Percentiles rank a stretch among this genome's conserved stretches.
Conservation (phyloP, 352 stramenopile species). For the Sclerospora graminicola region DNA sequence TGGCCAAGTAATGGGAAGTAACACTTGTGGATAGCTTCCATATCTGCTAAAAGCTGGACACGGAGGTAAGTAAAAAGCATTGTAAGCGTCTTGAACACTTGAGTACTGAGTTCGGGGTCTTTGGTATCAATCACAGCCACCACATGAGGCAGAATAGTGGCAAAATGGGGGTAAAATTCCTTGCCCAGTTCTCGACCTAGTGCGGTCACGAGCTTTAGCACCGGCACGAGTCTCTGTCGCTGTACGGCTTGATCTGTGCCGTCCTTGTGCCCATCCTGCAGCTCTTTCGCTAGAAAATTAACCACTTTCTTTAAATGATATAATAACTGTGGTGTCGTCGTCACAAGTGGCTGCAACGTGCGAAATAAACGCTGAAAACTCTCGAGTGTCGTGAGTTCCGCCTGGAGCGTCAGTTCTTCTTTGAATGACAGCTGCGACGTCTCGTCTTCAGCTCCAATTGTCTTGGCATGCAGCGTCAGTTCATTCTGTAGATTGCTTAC, state of each 20-base stretch:
- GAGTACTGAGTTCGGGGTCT: slow-evolving; percentile 82
- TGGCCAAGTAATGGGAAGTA: slow-evolving; percentile 86
- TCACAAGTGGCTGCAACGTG: slow-evolving; percentile 57
- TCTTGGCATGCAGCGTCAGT: slow-evolving; percentile 78
- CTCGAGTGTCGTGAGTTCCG: slow-evolving; percentile 76
- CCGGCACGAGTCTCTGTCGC: slow-evolving; percentile 51
- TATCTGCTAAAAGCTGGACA: slow-evolving; percentile 75
- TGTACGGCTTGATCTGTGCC: slow-evolving; percentile 40
- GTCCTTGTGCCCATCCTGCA: slow-evolving; percentile 27
- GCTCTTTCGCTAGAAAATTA: slow-evolving; percentile 42
- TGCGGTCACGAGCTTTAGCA: slow-evolving; percentile 77
- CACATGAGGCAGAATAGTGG: slow-evolving; percentile 40
- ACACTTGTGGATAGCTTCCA: slow-evolving; percentile 85
- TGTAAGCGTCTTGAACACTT: slow-evolving; percentile 87
- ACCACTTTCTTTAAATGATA: slow-evolving; percentile 73
- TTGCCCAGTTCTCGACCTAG: slow-evolving; percentile 75
- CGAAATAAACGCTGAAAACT: slow-evolving; percentile 70
- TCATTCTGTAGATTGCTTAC: slow-evolving; percentile 68
- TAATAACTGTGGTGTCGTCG: slow-evolving; percentile 75
- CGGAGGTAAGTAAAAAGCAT: slow-evolving; percentile 86
- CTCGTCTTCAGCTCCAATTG: slow-evolving; percentile 41
- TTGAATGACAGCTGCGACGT: slow-evolving; percentile 62
- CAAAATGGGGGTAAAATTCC: slow-evolving; percentile 84
- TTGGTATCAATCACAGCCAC: slow-evolving; percentile 79
- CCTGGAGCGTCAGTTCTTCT: slow-evolving; percentile 70